Percentiles rank a stretch among this genome's conserved stretches.
These are phyloP conservation scores for Xylaria polymorpha DNA, from an alignment of 2,329 filamentous ascomycete genomes.

Conservation along the genomic window DNA sequence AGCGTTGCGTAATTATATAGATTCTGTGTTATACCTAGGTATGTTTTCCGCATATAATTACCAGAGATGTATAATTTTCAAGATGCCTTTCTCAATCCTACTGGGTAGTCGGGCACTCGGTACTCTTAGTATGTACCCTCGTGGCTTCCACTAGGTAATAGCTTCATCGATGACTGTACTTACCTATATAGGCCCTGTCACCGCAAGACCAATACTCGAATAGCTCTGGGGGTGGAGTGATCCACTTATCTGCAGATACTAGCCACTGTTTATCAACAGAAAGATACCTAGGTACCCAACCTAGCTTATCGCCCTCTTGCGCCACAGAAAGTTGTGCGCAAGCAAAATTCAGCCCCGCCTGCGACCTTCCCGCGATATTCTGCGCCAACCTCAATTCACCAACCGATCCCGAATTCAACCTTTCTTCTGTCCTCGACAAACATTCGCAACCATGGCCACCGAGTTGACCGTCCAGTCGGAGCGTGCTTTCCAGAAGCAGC, in stretches of 20 bases:
- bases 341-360: constrained; percentile 43
- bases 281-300: not conserved
- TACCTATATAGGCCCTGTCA: too few species aligned
- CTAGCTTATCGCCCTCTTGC: not conserved
- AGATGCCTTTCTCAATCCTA: too few species aligned
- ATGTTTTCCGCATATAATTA: too few species aligned
- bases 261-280: constrained; percentile 25
- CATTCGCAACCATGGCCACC: constrained; percentile 84
- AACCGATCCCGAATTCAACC: constrained; percentile 46
- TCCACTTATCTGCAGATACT: not conserved
- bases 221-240: not conserved
- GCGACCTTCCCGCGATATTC: constrained; percentile 39
- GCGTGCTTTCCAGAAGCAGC: constrained; percentile 99
- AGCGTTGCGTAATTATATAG: not conserved
- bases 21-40: too few species aligned
- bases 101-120: too few species aligned
- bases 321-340: constrained; percentile 40
- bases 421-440: constrained; percentile 57
- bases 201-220: too few species aligned
- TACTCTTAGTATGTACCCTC: not conserved
- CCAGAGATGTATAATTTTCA: too few species aligned
- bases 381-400: constrained; percentile 43
- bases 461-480: constrained; percentile 99
- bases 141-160: not conserved
- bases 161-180: not conserved